A percentile compares a stretch with the other conserved stretches of the same genome.
Evolutionary conservation across 495 filamentous ascomycete species (phyloP).

Genomic region (Astrothelium macrocarpum): DNA sequence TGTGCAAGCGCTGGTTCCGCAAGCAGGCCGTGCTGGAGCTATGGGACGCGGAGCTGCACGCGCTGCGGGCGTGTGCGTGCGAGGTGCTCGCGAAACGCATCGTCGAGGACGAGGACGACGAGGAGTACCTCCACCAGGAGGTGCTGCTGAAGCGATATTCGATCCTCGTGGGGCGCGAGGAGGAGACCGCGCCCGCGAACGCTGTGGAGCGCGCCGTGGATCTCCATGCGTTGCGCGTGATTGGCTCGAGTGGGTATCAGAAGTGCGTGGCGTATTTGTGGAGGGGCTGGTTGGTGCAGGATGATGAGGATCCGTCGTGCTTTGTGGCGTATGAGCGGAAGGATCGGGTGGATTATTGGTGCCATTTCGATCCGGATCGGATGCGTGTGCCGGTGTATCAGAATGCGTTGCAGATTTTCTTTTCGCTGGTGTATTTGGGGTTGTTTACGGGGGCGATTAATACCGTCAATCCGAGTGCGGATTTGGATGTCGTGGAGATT

Average conservation of each 20-base stretch:
- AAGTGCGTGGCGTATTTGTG: conserved; percentile 87
- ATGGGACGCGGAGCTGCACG: conserved; percentile 82
- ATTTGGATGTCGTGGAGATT: conserved; percentile 75
- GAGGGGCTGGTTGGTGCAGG: conserved; percentile 92
- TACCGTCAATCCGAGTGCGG: conserved; percentile 68
- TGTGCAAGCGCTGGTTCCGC: conserved; percentile 88
- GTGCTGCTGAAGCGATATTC: conserved; percentile 88
- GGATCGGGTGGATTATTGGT: conserved; percentile 60
- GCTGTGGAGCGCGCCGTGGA: conserved; percentile 89
- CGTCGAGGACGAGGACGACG: conserved; percentile 75
- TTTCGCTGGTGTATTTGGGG: conserved; percentile 71
- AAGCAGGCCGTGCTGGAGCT: conserved; percentile 70
- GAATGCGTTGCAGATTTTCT: conserved; percentile 75
- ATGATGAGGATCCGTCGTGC: conserved; percentile 73
- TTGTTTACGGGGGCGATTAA: conserved; percentile 90
- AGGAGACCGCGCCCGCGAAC: conserved; percentile 66
- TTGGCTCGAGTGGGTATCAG: conserved; percentile 88
- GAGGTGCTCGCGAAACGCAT: conserved; percentile 92
- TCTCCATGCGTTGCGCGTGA: conserved; percentile 76
- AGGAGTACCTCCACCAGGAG: conserved; percentile 63
- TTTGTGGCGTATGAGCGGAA: conserved; percentile 78
- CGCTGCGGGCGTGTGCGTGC: conserved; percentile 70
- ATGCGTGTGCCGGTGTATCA: conserved; percentile 90
- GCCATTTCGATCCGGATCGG: conserved; percentile 83
- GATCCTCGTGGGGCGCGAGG: conserved; percentile 59